Evolutionary conservation across 352 stramenopile genomes (phyloP).

Genomic region (Pythium phragmitis): DNA sequence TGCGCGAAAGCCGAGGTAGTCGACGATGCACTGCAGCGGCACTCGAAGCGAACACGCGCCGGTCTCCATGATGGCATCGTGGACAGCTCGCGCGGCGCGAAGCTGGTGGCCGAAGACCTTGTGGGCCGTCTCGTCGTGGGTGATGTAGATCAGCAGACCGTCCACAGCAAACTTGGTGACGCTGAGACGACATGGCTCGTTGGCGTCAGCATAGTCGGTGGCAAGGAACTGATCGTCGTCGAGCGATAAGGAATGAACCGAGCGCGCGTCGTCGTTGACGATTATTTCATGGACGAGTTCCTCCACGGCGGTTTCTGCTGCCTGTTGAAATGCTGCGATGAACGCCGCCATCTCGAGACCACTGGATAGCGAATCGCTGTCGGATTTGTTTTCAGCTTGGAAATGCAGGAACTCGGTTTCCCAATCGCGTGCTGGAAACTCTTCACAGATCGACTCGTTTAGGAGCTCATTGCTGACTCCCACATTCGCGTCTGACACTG

Average conservation of each 20-base stretch:
- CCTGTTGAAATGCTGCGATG: conserved; percentile 38
- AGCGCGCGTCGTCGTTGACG: conserved; percentile 29
- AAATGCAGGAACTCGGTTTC: neutral
- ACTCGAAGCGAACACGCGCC: conserved; percentile 27
- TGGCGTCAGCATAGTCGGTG: conserved; percentile 29
- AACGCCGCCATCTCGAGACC: conserved; percentile 33
- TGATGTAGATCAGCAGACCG: conserved; percentile 43
- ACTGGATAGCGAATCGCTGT: conserved; percentile 5
- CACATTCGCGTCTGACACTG: neutral
- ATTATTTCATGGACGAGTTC: conserved; percentile 40
- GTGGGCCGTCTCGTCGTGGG: neutral
- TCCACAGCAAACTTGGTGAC: conserved; percentile 34
- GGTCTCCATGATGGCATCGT: conserved; percentile 16
- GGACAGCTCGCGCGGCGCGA: conserved; percentile 37
- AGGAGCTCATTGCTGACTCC: neutral
- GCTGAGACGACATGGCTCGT: neutral
- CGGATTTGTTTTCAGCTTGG: neutral
- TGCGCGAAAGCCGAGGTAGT: conserved; percentile 57
- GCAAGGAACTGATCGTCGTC: conserved; percentile 40
- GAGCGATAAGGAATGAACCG: conserved; percentile 15
- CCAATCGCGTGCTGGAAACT: conserved; percentile 1
- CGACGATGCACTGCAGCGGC: conserved; percentile 57
- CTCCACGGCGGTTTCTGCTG: conserved; percentile 31
- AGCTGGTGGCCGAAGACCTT: conserved; percentile 55
- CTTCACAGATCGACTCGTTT: neutral